Percentiles rank a stretch among this genome's conserved stretches.
phyloP scores from a whole-genome alignment of 176 grass and related monocot genomes.

The Pontederia paniculata region DNA sequence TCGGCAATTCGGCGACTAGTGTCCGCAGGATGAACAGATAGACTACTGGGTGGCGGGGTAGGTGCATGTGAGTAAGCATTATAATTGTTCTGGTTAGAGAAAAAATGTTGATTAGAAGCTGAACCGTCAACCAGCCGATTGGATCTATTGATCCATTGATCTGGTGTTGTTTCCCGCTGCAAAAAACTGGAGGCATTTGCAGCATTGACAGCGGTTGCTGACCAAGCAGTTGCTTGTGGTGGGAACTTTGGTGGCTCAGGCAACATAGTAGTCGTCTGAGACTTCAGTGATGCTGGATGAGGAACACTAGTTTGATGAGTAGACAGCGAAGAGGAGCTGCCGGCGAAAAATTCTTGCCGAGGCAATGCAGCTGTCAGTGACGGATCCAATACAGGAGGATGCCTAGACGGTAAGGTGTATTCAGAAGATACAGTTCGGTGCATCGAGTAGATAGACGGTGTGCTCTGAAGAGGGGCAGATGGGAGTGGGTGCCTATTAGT shows the following conservation, averaged over 20 bases:
- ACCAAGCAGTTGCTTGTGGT: constrained; percentile 24
- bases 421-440: no score
- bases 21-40: constrained; percentile 4
- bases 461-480: no score
- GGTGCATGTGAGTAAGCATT: constrained; percentile 14
- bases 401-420: no score
- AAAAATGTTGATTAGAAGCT: constrained; percentile 3
- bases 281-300: no score
- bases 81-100: constrained; percentile 27
- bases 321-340: no score
- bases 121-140: constrained; percentile 22
- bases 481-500: no score
- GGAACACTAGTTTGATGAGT: no score
- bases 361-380: no score
- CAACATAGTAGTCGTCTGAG: not conserved
- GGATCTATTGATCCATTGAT: constrained; percentile 15
- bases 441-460: no score
- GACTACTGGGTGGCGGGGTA: constrained; percentile 1
- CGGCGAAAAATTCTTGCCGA: no score
- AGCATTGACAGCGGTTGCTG: constrained; percentile 2
- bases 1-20: not conserved
- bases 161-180: constrained; percentile 17
- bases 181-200: not conserved
- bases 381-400: no score
- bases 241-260: not conserved